A percentile compares a stretch with the other conserved stretches of the same genome.
Evolutionary conservation across 2,329 filamentous ascomycete genomes (phyloP).

Genomic region (Penicillium sp.): DNA sequence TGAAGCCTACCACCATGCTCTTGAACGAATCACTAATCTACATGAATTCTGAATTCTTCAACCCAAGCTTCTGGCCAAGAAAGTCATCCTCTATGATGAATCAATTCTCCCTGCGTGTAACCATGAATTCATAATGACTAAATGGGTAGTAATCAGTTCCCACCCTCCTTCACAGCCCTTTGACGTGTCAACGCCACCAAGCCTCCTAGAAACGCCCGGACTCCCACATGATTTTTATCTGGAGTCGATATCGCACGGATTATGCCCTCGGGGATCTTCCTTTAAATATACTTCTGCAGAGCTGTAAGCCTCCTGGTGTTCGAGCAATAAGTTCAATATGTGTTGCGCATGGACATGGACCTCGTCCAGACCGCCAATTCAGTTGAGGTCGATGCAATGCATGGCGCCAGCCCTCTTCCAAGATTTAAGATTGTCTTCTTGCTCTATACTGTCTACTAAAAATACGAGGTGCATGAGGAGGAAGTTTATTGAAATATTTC

Average conservation of each 20-base stretch:
- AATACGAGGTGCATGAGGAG: constrained; percentile 6
- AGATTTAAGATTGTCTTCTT: not conserved
- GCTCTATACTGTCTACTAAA: not conserved
- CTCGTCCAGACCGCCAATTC: constrained; percentile 23
- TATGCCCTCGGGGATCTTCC: constrained; percentile 4
- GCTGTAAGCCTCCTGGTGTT: not conserved
- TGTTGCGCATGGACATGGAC: not conserved
- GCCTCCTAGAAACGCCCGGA: constrained; percentile 6
- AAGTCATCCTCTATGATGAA: not conserved
- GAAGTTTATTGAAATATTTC: constrained; percentile 3
- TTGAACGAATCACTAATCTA: not conserved
- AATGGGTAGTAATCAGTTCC: not conserved
- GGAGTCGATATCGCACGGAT: constrained; percentile 17
- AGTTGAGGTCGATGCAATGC: constrained; percentile 3
- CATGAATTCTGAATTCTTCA: not conserved
- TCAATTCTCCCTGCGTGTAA: constrained; percentile 2
- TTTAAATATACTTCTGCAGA: constrained; percentile 5
- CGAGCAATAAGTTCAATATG: not conserved
- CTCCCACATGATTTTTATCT: constrained; percentile 15
- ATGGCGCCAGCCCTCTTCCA: constrained; percentile 15
- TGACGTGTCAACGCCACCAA: constrained; percentile 28
- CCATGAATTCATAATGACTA: constrained; percentile 8
- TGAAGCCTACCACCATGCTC: not conserved
- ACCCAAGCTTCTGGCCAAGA: not conserved
- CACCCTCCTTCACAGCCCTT: constrained; percentile 3